Percentiles rank a stretch among this genome's conserved stretches.
Evolutionary conservation across 345 rosid genomes (phyloP).

Genomic region (Gossypium turneri): DNA sequence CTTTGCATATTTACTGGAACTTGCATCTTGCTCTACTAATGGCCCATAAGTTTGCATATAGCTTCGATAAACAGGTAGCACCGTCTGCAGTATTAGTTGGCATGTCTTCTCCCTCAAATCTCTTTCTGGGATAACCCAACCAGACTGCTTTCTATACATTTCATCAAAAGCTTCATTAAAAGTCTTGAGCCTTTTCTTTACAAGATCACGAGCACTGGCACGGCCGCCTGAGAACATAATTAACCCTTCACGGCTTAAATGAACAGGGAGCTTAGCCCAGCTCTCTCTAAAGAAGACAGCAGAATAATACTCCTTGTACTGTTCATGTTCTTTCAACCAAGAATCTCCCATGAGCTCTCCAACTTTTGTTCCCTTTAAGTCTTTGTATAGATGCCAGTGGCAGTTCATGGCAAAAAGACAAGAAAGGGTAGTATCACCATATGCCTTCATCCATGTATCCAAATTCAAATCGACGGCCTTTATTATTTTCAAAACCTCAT

Average conservation of each 20-base stretch:
- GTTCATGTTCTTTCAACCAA: conserved; percentile 88
- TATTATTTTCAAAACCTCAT: conserved; percentile 61
- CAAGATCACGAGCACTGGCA: conserved; percentile 99
- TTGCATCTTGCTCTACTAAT: conserved; percentile 81
- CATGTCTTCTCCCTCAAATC: conserved; percentile 89
- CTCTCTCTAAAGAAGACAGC: conserved; percentile 68
- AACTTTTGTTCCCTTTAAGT: conserved; percentile 76
- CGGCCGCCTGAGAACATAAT: conserved; percentile 97
- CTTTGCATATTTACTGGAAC: conserved; percentile 79
- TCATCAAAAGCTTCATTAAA: conserved; percentile 90
- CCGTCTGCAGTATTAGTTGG: conserved; percentile 68
- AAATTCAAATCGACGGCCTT: conserved; percentile 70
- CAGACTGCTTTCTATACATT: conserved; percentile 69
- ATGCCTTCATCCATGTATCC: conserved; percentile 77
- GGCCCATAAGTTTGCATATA: conserved; percentile 99
- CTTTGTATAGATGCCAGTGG: conserved; percentile 86
- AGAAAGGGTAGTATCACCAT: conserved; percentile 54
- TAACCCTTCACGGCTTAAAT: conserved; percentile 91
- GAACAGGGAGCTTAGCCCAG: conserved; percentile 89
- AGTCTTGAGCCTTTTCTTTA: conserved; percentile 77
- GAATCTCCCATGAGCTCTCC: conserved; percentile 77
- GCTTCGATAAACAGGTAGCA: conserved; percentile 89
- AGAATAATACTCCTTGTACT: conserved; percentile 63
- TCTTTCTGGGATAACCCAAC: conserved; percentile 70
- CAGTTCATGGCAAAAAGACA: conserved; percentile 80